A percentile compares a stretch with the other conserved stretches of the same genome.
phyloP scores from a whole-genome alignment of 768 basidiomycete species.

The Mycena vulgaris region DNA sequence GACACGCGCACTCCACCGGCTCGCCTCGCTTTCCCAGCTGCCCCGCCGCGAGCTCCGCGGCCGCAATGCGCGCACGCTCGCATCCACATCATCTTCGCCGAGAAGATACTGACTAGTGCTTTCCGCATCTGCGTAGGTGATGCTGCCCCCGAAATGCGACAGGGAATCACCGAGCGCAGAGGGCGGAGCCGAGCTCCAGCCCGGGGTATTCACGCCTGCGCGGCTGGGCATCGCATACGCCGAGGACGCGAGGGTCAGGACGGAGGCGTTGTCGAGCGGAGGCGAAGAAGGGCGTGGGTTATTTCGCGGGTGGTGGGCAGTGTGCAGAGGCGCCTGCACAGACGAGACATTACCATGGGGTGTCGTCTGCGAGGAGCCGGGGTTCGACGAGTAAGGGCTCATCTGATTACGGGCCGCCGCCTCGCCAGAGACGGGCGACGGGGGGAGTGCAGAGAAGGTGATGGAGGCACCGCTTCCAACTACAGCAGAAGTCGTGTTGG shows the following conservation, averaged over 20 bases:
- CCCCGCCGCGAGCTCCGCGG: slow-evolving; percentile 89
- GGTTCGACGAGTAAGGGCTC: slow-evolving; percentile 35
- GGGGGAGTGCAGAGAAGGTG: slow-evolving; percentile 81
- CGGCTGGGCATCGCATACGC: slow-evolving; percentile 85
- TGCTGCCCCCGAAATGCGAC: slow-evolving; percentile 80
- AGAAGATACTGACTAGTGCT: slow-evolving; percentile 78
- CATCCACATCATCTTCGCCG: slow-evolving; percentile 85
- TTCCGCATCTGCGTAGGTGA: slow-evolving; percentile 71
- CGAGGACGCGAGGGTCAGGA: slow-evolving; percentile 94
- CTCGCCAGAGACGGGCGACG: slow-evolving; percentile 53
- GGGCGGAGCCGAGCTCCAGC: slow-evolving; percentile 61
- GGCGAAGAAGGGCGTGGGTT: slow-evolving; percentile 95
- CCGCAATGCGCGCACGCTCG: slow-evolving; percentile 91
- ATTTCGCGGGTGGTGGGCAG: slow-evolving; percentile 93
- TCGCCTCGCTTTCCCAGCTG: slow-evolving; percentile 94
- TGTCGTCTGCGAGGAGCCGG: slow-evolving; percentile 44
- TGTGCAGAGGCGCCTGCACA: slow-evolving; percentile 90
- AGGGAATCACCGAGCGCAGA: slow-evolving; percentile 75
- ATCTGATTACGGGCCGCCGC: slow-evolving; percentile 58
- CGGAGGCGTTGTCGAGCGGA: slow-evolving; percentile 92
- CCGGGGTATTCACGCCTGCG: slow-evolving; percentile 58
- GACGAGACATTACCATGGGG: slow-evolving; percentile 48
- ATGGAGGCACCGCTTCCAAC: slow-evolving; percentile 71
- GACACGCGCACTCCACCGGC: slow-evolving; percentile 87
- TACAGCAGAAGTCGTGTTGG: slow-evolving; percentile 62